A percentile compares a stretch with the other conserved stretches of the same genome.
phyloP scores from a whole-genome alignment of 257 asterid genomes.

The Solanum bukasovii region DNA sequence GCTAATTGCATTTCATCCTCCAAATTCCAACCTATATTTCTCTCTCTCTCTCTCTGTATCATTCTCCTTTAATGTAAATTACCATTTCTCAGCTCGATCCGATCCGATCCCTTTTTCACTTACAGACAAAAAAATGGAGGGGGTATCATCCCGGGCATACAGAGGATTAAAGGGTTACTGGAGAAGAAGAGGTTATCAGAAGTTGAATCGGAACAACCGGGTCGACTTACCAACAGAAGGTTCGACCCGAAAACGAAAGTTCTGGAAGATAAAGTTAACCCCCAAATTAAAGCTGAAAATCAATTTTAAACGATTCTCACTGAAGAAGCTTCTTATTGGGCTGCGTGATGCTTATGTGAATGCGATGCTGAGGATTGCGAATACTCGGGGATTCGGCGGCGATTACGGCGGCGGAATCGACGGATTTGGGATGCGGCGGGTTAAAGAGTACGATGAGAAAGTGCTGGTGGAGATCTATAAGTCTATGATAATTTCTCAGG shows the following conservation, averaged over 20 bases:
- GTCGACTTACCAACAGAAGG: background rate
- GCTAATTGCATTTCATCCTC: background rate
- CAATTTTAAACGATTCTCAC: slow-evolving; percentile 10
- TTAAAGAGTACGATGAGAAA: slow-evolving; percentile 41
- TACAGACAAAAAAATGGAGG: slow-evolving; percentile 8
- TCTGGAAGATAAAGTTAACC: slow-evolving; percentile 20
- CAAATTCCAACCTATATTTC: background rate
- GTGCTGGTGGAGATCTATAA: slow-evolving; percentile 30
- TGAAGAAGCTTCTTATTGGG: slow-evolving; percentile 13
- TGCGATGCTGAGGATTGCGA: slow-evolving; percentile 21
- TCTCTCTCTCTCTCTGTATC: background rate
- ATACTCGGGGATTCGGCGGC: slow-evolving; percentile 6
- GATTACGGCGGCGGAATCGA: slow-evolving; percentile 14
- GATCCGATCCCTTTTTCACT: background rate
- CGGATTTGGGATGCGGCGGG: slow-evolving; percentile 36
- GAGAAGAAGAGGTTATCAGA: slow-evolving; percentile 22
- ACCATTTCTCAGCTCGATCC: background rate
- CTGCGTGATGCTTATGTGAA: slow-evolving; percentile 30
- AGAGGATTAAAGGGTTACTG: slow-evolving; percentile 19
- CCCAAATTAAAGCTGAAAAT: slow-evolving; percentile 18
- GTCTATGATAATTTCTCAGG: slow-evolving; percentile 21
- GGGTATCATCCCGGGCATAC: background rate
- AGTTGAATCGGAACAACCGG: slow-evolving; percentile 8
- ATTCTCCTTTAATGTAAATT: background rate
- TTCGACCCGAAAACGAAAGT: background rate